Evolutionary conservation across 371 early-diverging fungal species (phyloP).

Genomic region (Mortierella sp.): DNA sequence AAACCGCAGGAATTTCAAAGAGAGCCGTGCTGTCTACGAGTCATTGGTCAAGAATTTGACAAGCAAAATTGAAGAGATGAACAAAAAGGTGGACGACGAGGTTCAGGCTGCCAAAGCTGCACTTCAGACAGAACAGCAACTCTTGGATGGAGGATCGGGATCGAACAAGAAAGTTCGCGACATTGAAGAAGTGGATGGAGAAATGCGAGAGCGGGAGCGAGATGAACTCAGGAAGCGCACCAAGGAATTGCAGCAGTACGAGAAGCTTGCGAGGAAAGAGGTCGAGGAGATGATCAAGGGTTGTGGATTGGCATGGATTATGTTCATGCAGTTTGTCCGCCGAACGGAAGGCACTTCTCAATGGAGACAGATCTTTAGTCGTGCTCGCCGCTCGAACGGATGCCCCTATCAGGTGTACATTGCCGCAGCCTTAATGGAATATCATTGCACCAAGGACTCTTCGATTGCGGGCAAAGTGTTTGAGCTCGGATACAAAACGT

Average conservation of each 20-base stretch:
- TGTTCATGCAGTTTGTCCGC: constrained; percentile 86
- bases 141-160: constrained; percentile 60
- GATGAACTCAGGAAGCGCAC: constrained; percentile 71
- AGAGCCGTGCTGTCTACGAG: constrained; percentile 81
- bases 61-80: constrained; percentile 62
- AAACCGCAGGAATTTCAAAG: constrained; percentile 70
- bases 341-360: constrained; percentile 80
- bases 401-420: constrained; percentile 89
- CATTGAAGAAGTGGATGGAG: constrained; percentile 79
- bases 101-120: constrained; percentile 49
- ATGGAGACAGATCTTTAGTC: constrained; percentile 83
- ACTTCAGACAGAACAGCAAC: constrained; percentile 51
- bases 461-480: constrained; percentile 91
- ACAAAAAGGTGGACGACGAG: constrained; percentile 59
- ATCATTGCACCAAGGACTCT: constrained; percentile 87
- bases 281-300: constrained; percentile 70
- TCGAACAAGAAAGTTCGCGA: constrained; percentile 63
- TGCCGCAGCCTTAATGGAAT: constrained; percentile 92
- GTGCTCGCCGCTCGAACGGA: constrained; percentile 80
- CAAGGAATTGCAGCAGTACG: constrained; percentile 72
- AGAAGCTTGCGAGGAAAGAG: constrained; percentile 67
- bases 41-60: constrained; percentile 68
- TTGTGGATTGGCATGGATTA: constrained; percentile 84
- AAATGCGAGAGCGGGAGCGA: constrained; percentile 78
- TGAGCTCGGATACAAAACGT: constrained; percentile 85